Percentiles rank a stretch among this genome's conserved stretches.
phyloP scores from a whole-genome alignment of 2,329 filamentous ascomycete genomes.

The Elsinoe arachidis region DNA sequence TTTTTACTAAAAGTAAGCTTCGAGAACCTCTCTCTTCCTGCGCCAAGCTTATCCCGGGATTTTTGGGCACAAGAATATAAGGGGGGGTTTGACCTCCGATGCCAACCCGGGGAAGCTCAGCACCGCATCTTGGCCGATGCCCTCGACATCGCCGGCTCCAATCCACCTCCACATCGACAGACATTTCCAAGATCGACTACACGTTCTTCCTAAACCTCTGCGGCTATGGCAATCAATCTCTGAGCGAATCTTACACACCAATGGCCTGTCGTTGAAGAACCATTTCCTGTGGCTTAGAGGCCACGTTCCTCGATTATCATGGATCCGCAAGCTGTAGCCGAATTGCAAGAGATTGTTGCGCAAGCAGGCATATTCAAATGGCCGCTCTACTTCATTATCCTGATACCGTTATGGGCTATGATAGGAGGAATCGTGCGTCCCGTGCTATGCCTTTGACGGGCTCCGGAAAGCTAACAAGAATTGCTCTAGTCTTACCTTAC shows the following conservation, averaged over 20 bases:
- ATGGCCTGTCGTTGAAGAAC: background rate
- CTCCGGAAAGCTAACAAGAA: background rate
- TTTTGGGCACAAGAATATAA: too few species aligned
- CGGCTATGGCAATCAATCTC: background rate
- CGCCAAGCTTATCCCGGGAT: too few species aligned
- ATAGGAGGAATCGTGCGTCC: background rate
- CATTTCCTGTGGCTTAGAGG: background rate
- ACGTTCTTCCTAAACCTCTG: too few species aligned
- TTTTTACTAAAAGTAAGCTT: too few species aligned
- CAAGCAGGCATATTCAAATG: constrained; percentile 10
- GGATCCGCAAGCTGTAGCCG: constrained; percentile 4
- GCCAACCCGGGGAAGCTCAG: background rate
- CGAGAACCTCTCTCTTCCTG: too few species aligned
- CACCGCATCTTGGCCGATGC: too few species aligned
- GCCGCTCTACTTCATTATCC: constrained; percentile 5
- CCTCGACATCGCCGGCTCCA: too few species aligned
- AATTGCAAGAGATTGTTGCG: constrained; percentile 9
- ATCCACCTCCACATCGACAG: too few species aligned
- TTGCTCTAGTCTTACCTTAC: constrained; percentile 29
- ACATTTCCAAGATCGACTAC: too few species aligned
- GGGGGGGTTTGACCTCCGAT: background rate
- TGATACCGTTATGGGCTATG: constrained; percentile 7
- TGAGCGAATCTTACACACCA: background rate
- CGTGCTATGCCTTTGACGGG: too few species aligned
- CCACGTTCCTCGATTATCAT: constrained; percentile 1